phyloP scores from a whole-genome alignment of 495 filamentous ascomycete species.

The Platismatia glauca region DNA sequence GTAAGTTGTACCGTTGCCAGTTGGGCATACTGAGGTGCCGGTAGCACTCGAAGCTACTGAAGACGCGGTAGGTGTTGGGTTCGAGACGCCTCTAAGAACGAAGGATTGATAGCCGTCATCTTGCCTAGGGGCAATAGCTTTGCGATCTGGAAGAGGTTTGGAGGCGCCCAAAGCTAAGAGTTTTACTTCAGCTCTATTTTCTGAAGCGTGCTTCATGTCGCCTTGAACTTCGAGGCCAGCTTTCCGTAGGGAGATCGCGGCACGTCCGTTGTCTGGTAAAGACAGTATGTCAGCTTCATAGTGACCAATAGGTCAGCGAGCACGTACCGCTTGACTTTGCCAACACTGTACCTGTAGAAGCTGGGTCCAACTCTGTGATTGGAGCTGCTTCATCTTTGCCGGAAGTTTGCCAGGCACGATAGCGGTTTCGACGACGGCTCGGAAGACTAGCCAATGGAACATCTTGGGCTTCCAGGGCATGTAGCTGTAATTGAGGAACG shows the following conservation, averaged over 20 bases:
- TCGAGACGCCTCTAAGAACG: constrained; percentile 10
- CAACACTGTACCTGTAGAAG: neutral
- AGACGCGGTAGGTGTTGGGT: constrained; percentile 12
- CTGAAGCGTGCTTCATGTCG: neutral
- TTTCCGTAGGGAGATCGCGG: neutral
- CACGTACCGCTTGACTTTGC: neutral
- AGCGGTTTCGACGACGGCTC: constrained; percentile 3
- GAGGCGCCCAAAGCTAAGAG: neutral
- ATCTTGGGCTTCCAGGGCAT: neutral
- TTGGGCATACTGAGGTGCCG: constrained; percentile 19
- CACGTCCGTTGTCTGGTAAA: neutral
- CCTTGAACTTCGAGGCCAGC: neutral
- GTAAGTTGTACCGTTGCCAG: constrained; percentile 21
- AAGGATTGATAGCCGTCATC: constrained; percentile 22
- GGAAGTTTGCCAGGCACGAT: neutral
- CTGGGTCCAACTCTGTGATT: neutral
- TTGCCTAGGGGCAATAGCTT: constrained; percentile 9
- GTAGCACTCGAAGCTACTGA: constrained; percentile 1
- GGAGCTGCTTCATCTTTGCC: neutral
- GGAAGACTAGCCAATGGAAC: neutral
- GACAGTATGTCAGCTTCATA: neutral
- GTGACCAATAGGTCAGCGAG: neutral
- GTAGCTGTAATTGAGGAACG: neutral
- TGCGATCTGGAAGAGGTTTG: neutral
- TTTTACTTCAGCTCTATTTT: neutral